Evolutionary conservation across 2,329 filamentous ascomycete genomes (phyloP), one percentile per base, ranked within the genome.

Genomic region (Fusarium phyllophilum): DNA sequence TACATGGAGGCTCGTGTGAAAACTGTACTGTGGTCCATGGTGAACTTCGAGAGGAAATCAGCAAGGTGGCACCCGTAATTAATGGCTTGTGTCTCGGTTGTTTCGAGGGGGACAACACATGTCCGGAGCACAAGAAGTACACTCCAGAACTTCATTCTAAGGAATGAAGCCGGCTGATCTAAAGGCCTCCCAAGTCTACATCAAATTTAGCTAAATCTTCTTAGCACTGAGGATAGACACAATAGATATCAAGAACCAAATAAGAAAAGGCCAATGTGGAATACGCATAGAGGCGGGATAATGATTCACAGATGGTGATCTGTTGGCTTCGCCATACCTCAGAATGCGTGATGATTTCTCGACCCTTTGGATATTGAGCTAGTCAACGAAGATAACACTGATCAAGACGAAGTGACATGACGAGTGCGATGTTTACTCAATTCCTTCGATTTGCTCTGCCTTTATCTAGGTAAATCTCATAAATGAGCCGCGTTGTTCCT

Each of bases 71-170:
- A n/a, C 6, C 13, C 5, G 2, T n/a, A 5, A 15, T 29, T 15
- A 3, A n/a, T 20, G 67, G 48, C 7, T 39, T 70, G 8, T 70
- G 66, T 14, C 38, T 66, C 12, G 5, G 33, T 14, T 70, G 66
- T 9, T 66, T 70, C 3, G n/a, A 41, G 7, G 20, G 14, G 17
- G 13, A 9, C 0, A 22, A 14, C 9, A 13, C 18, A n/a, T 67
- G 52, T 8, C 8, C 13, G 5, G 14, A 17, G 17, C 45, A 68
- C 14, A 8, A 18, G 14, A 3, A 57, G 17, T 36, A 29, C 18
- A 10, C 26, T 46, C 44, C 7, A 12, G 29, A 17, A 29, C n/a
- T 18, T 13, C 42, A 26, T 45, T 5, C 22, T 24, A 24, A 18
- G 42, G 24, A n/a, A 44, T 44, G n/a, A 15, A n/a, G 11, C 39